Conservation (phyloP, 2,329 filamentous ascomycete genomes). For the Penicillium decumbens region DNA sequence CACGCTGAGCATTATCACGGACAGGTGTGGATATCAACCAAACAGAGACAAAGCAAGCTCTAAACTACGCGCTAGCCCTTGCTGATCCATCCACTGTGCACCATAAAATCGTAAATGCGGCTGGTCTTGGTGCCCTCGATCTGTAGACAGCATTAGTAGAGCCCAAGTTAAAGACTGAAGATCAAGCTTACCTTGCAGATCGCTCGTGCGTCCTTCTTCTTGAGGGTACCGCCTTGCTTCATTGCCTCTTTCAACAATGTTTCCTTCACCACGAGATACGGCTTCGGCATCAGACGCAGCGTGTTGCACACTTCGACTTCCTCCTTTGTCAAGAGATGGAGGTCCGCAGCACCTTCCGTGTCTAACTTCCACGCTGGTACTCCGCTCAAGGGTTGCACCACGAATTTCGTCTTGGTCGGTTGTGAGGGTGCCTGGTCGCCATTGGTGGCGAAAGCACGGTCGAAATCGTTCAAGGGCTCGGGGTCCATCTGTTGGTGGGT, state of each 20-base stretch:
- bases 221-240: conserved; percentile 79
- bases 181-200: conserved; percentile 57
- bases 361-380: conserved; percentile 57
- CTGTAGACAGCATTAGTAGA: conserved; percentile 30
- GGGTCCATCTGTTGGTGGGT: conserved; percentile 30
- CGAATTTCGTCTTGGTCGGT: conserved; percentile 49
- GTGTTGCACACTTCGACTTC: conserved; percentile 82
- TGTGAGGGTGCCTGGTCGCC: conserved; percentile 41
- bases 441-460: conserved; percentile 51
- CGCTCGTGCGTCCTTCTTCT: conserved; percentile 89
- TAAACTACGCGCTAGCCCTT: conserved; percentile 56
- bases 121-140: conserved; percentile 81
- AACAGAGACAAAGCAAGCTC: conserved; percentile 1
- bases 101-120: conserved; percentile 89
- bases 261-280: conserved; percentile 92
- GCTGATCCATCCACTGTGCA: conserved; percentile 85
- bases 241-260: conserved; percentile 84
- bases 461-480: conserved; percentile 48
- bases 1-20: conserved; percentile 13
- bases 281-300: conserved; percentile 83
- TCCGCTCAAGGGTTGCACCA: conserved; percentile 46
- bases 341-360: conserved; percentile 68
- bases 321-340: conserved; percentile 78
- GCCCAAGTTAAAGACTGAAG: neutral
- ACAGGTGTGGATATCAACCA: conserved; percentile 17